A percentile compares a stretch with the other conserved stretches of the same genome.
phyloP scores from a whole-genome alignment of 2,329 filamentous ascomycete species.

The Colletotrichum orchidophilum region DNA sequence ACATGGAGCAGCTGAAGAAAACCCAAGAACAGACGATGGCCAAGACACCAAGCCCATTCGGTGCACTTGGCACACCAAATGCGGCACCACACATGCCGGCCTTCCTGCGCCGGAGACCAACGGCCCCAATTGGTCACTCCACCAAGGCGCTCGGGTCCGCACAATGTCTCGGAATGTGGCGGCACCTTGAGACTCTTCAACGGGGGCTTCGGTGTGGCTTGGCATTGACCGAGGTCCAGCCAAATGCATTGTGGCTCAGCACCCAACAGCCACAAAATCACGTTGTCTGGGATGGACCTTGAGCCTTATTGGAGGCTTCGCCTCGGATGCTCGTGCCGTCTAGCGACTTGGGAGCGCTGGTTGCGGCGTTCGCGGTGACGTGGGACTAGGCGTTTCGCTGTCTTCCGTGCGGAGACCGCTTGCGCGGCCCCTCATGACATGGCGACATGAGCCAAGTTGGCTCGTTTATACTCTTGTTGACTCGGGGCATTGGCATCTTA shows the following conservation, averaged over 20 bases:
- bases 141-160: background rate
- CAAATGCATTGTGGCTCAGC: background rate
- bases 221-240: background rate
- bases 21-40: slow-evolving; percentile 18
- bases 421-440: slow-evolving; percentile 30
- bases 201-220: slow-evolving; percentile 1
- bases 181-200: background rate
- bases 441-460: slow-evolving; percentile 25
- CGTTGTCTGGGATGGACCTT: background rate
- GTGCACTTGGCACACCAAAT: background rate
- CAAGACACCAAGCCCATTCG: slow-evolving; percentile 10
- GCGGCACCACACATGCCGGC: slow-evolving; percentile 14
- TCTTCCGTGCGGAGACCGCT: slow-evolving; percentile 8
- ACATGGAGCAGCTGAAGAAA: background rate
- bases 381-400: slow-evolving; percentile 5
- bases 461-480: slow-evolving; percentile 2
- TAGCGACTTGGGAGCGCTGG: slow-evolving; percentile 4
- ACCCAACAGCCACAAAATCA: slow-evolving; percentile 14
- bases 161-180: background rate
- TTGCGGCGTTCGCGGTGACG: slow-evolving; percentile 15
- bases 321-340: background rate
- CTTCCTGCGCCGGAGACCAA: background rate
- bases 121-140: slow-evolving; percentile 4
- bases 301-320: background rate
- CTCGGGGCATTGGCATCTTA: slow-evolving; percentile 11